Percentiles rank a stretch among this genome's conserved stretches.
Conservation (phyloP, 345 rosid species). For the Sonneratia caseolaris region DNA sequence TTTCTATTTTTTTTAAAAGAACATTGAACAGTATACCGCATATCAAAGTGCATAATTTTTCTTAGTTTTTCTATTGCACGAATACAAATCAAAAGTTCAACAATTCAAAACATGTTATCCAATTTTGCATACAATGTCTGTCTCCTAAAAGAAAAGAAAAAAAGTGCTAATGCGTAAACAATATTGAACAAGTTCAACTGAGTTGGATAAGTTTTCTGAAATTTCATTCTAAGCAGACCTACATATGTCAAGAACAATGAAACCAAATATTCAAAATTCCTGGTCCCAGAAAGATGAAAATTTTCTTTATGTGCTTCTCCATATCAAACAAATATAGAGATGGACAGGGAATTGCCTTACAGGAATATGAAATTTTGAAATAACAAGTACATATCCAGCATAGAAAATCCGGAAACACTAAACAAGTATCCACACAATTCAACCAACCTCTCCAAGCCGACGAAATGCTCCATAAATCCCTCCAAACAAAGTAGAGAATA, state of each 20-base stretch:
- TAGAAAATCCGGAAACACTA: neutral
- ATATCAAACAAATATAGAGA: too few relatives aligned
- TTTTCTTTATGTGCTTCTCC: too few relatives aligned
- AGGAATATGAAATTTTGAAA: too few relatives aligned
- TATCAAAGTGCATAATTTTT: neutral
- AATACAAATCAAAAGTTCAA: neutral
- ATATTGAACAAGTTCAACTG: neutral
- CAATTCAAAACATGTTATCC: neutral
- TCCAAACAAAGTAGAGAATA: constrained; percentile 92
- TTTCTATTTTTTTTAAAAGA: too few relatives aligned
- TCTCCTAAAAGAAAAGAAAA: neutral
- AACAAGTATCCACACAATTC: neutral
- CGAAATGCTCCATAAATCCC: constrained; percentile 99
- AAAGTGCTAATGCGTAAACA: neutral
- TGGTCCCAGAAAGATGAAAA: too few relatives aligned
- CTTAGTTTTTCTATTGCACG: neutral
- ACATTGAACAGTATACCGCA: too few relatives aligned
- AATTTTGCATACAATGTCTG: neutral
- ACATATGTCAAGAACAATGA: too few relatives aligned
- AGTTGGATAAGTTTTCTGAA: neutral
- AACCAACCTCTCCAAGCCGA: constrained; percentile 92
- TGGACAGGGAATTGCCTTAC: too few relatives aligned
- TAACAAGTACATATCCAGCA: neutral
- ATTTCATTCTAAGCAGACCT: neutral
- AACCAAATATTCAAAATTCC: too few relatives aligned